Conservation (phyloP, 1,284 basidiomycete genomes). For the Mycosarcoma mackinlayi region DNA sequence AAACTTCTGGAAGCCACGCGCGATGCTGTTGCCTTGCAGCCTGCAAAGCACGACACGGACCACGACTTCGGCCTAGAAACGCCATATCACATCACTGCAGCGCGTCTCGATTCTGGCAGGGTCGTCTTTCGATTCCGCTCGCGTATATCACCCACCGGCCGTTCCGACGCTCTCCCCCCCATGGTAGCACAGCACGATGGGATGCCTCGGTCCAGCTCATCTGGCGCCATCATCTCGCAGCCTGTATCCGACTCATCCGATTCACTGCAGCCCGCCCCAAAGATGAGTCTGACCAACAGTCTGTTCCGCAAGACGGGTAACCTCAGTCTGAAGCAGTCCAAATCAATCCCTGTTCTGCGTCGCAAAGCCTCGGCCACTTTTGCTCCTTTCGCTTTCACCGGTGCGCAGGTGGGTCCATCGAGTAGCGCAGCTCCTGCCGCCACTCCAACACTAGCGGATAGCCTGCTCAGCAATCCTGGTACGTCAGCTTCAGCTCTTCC, state of each 20-base stretch:
- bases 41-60: slow-evolving; percentile 1
- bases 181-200: slow-evolving; percentile 11
- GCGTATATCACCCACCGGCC: background rate
- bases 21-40: slow-evolving; percentile 13
- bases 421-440: background rate
- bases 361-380: slow-evolving; percentile 37
- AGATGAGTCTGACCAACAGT: slow-evolving; percentile 13
- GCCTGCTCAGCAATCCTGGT: background rate
- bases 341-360: slow-evolving; percentile 49
- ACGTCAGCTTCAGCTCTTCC: slow-evolving; percentile 6
- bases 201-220: slow-evolving; percentile 48
- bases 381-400: slow-evolving; percentile 1
- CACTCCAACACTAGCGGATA: background rate
- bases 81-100: slow-evolving; percentile 52
- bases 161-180: background rate
- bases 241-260: slow-evolving; percentile 9
- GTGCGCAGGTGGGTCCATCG: slow-evolving; percentile 3
- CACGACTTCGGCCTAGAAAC: slow-evolving; percentile 55
- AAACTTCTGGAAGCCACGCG: slow-evolving; percentile 22
- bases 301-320: slow-evolving; percentile 46
- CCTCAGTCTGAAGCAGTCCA: slow-evolving; percentile 47
- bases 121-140: slow-evolving; percentile 53
- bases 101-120: slow-evolving; percentile 44
- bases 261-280: background rate
- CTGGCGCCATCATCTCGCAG: slow-evolving; percentile 27